phyloP scores from a whole-genome alignment of 345 rosid species.

The Rhizophora apiculata region DNA sequence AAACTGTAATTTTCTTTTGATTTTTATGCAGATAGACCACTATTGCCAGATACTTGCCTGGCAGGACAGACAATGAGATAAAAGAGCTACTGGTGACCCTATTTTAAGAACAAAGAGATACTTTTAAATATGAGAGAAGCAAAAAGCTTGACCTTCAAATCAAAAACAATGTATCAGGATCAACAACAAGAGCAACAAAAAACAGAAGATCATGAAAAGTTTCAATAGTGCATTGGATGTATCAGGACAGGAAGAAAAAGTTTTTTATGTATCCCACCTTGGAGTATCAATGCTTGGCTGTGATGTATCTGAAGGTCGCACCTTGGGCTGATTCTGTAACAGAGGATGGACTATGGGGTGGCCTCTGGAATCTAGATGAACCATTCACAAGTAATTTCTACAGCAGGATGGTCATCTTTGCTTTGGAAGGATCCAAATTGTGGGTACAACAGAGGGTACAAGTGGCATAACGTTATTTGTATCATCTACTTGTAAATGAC shows the following conservation, averaged over 20 bases:
- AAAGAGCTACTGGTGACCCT: not conserved
- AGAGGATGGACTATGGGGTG: constrained; percentile 9
- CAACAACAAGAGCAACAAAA: not conserved
- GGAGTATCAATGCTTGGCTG: not conserved
- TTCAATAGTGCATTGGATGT: no score
- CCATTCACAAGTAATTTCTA: not conserved
- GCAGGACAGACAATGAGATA: not conserved
- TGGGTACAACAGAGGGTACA: no score
- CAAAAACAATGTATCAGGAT: not conserved
- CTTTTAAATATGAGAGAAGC: not conserved
- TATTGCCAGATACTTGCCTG: not conserved
- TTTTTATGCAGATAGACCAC: not conserved
- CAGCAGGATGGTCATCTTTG: not conserved
- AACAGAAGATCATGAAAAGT: not conserved
- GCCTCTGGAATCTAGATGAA: constrained; percentile 12
- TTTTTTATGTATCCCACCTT: not conserved
- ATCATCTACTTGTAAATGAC: no score
- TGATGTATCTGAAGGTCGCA: not conserved
- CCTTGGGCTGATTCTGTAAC: not conserved
- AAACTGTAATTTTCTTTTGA: not conserved
- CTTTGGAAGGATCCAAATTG: no score
- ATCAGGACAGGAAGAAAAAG: not conserved
- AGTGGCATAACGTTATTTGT: no score
- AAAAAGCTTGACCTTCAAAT: not conserved
- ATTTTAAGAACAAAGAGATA: not conserved